Evolutionary conservation across 352 stramenopile genomes (phyloP).

Genomic region (Globisporangium echinulatum): DNA sequence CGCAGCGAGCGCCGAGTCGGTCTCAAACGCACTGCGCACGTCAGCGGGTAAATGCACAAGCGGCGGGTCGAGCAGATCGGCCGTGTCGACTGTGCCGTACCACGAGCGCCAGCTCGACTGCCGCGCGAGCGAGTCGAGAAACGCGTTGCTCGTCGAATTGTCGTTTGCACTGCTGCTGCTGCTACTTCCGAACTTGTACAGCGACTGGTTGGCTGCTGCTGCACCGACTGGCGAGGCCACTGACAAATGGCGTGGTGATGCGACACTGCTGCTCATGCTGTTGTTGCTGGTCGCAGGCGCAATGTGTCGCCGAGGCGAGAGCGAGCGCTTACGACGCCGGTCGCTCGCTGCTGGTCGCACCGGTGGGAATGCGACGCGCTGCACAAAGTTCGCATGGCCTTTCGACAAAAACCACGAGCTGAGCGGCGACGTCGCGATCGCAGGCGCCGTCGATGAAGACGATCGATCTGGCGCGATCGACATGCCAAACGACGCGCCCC

Average conservation of each 20-base stretch:
- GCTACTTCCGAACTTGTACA: background rate
- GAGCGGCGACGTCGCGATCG: conserved; percentile 9
- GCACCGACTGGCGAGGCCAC: background rate
- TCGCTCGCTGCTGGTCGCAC: conserved; percentile 2
- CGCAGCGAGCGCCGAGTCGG: background rate
- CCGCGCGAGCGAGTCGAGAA: conserved; percentile 38
- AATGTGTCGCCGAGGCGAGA: conserved; percentile 18
- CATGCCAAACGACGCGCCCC: conserved; percentile 14
- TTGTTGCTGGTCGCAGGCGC: background rate
- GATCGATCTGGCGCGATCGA: background rate
- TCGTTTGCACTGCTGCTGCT: background rate
- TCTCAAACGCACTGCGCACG: conserved; percentile 14
- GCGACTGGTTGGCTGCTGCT: background rate
- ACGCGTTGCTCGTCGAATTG: conserved; percentile 19
- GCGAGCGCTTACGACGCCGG: conserved; percentile 42
- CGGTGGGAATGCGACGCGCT: conserved; percentile 14
- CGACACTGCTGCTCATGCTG: background rate
- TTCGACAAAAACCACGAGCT: conserved; percentile 21
- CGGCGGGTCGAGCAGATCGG: conserved; percentile 47
- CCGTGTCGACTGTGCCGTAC: conserved; percentile 36
- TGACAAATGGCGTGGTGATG: background rate
- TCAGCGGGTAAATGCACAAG: conserved; percentile 23
- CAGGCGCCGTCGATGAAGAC: background rate
- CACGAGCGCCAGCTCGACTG: conserved; percentile 54
- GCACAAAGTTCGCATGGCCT: conserved; percentile 20